These are phyloP conservation scores for Rhizoclosmatium globosum DNA, from an alignment of 192 early-diverging fungal species.

Conservation along the genomic window DNA sequence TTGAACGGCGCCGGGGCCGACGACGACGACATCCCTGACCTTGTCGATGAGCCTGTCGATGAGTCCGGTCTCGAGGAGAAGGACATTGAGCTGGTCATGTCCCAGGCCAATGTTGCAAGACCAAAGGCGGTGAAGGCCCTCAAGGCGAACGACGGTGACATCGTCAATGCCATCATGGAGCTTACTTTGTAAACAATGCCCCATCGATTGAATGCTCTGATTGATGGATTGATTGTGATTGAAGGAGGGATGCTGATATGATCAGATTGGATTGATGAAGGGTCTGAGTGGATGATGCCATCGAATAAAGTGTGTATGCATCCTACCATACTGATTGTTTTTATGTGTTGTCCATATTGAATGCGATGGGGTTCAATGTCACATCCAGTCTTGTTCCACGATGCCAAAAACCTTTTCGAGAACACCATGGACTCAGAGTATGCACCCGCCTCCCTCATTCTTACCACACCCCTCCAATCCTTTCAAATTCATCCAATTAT, in stretches of 20 bases:
- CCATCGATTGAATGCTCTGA: background rate
- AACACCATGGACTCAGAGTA: background rate
- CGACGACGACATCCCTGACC: constrained; percentile 57
- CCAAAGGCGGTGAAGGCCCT: constrained; percentile 92
- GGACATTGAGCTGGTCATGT: constrained; percentile 95
- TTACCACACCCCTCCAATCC: background rate
- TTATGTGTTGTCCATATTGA: too few relatives aligned
- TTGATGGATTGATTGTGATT: constrained; percentile 35
- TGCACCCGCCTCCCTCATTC: background rate
- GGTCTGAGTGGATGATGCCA: background rate
- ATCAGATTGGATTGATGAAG: background rate
- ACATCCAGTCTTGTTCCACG: too few relatives aligned
- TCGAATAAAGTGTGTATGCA: too few relatives aligned
- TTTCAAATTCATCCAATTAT: background rate
- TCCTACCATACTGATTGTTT: too few relatives aligned
- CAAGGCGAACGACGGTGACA: constrained; percentile 68
- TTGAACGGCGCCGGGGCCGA: constrained; percentile 51
- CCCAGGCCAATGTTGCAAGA: constrained; percentile 87
- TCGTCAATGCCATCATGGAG: constrained; percentile 97
- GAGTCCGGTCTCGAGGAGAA: constrained; percentile 84
- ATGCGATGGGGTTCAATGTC: too few relatives aligned
- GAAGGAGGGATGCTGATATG: constrained; percentile 55
- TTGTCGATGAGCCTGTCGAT: constrained; percentile 79
- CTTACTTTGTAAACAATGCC: constrained; percentile 47
- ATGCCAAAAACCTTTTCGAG: background rate